Conservation (phyloP, 148 eudicot genomes). For the Heliosperma pusillum region DNA sequence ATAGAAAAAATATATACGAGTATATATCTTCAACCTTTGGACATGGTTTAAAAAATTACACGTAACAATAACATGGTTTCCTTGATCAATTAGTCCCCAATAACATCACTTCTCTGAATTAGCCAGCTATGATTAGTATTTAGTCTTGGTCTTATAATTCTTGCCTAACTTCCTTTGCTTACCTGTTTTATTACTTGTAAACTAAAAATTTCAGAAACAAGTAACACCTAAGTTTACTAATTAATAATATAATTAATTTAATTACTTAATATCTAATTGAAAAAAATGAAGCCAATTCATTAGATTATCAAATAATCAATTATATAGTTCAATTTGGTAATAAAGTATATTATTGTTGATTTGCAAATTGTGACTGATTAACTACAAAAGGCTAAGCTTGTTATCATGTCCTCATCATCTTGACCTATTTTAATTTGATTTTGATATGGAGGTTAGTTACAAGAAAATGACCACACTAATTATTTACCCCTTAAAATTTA, state of each 20-base stretch:
- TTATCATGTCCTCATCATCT: constrained; percentile 22
- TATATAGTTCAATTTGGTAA: neutral
- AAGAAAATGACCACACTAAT: neutral
- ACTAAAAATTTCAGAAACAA: neutral
- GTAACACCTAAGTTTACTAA: neutral
- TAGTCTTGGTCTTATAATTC: constrained; percentile 5
- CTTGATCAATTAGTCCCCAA: too few species aligned
- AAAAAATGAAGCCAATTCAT: neutral
- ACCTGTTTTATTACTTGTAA: neutral
- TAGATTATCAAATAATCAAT: neutral
- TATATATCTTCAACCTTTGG: too few species aligned
- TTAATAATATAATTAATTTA: neutral
- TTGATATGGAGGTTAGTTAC: constrained; percentile 12
- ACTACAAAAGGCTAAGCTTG: constrained; percentile 22
- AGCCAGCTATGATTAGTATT: neutral
- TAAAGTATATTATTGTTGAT: neutral
- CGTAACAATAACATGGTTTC: too few species aligned
- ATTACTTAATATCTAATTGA: neutral
- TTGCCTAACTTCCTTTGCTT: constrained; percentile 3
- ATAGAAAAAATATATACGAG: too few species aligned
- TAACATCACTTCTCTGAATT: neutral
- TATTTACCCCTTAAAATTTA: neutral
- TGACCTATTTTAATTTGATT: constrained; percentile 20
- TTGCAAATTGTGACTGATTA: constrained; percentile 23
- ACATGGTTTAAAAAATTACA: too few species aligned